Base-by-base conservation (phyloP, 257 asterid species). In the Przewalskia tangutica region DNA sequence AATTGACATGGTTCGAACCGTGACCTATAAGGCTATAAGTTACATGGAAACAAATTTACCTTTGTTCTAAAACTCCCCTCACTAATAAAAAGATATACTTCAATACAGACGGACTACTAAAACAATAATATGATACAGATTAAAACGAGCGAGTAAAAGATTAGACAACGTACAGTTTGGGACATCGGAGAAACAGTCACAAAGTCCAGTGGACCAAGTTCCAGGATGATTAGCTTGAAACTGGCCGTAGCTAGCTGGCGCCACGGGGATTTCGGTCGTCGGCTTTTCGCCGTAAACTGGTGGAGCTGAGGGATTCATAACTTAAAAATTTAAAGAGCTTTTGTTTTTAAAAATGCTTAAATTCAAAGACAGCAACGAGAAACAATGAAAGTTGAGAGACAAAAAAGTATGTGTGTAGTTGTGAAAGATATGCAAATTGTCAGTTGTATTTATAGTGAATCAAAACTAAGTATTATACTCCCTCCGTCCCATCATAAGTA, bases 131-230 rank as follows among this genome's bases (percentile, higher is more conserved):
- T 27, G 32, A 27, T 27, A 27, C 32, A 27, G 32, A 27, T 27
- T 27, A 27, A 27, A 27, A 27, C 32, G 42, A 38, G 42, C 5
- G 42, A 38, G 42, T 38, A 38, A 6, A 54, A 48, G 0, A 27
- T 27, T 27, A 18, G n/a, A 38, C 5, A 50, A 83, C 87, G 58
- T 85, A 91, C 95, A 87, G 23, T 73, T 88, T 42, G 86, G 4
- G 60, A 77, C 46, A 83, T 91, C 90, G 0, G 86, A 64, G 56
- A 18, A 64, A 62, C 95, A 91, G 34, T 44, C 89, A 9, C 87
- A 91, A 3, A 89, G 88, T 81, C 89, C 91, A 5, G 89, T 79
- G 1, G 88, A 88, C 93, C 93, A 91, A 0, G 75, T 58, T 56
- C 87, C 87, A 1, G 78, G 88, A 32, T 64, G 46, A 64, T 13